phyloP scores from a whole-genome alignment of 148 eudicot species.

The Rhododendron griersonianum region DNA sequence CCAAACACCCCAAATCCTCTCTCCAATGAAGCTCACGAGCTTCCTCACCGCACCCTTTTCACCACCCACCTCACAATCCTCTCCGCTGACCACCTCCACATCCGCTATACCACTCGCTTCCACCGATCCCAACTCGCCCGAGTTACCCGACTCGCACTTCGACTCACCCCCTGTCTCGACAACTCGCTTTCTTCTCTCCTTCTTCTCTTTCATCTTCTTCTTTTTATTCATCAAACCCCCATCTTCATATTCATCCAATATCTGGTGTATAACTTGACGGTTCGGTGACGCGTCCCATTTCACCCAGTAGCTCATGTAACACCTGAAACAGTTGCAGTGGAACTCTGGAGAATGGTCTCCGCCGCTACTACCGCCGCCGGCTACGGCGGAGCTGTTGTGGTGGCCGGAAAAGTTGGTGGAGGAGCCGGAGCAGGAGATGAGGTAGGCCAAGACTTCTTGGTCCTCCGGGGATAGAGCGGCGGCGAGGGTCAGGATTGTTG shows the following conservation, averaged over 20 bases:
- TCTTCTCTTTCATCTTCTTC: slow-evolving; percentile 17
- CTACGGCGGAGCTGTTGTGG: neutral
- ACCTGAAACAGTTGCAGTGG: slow-evolving; percentile 25
- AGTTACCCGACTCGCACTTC: slow-evolving; percentile 6
- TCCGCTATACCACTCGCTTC: neutral
- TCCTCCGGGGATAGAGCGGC: slow-evolving; percentile 20
- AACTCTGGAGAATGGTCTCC: slow-evolving; percentile 17
- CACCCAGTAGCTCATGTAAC: slow-evolving; percentile 33
- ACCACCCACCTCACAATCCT: slow-evolving; percentile 14
- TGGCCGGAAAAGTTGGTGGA: slow-evolving; percentile 9
- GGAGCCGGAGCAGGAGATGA: slow-evolving; percentile 19
- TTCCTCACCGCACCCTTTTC: slow-evolving; percentile 54
- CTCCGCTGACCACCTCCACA: neutral
- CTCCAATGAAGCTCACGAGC: slow-evolving; percentile 56
- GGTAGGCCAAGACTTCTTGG: slow-evolving; percentile 28
- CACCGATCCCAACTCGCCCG: slow-evolving; percentile 15
- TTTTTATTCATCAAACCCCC: slow-evolving; percentile 17
- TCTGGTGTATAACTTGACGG: slow-evolving; percentile 26
- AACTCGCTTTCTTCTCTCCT: slow-evolving; percentile 2
- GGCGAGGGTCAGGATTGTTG: slow-evolving; percentile 16
- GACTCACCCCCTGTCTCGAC: neutral
- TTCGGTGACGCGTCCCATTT: slow-evolving; percentile 29
- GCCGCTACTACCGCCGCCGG: neutral
- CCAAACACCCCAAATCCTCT: slow-evolving; percentile 77
- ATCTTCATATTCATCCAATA: slow-evolving; percentile 33